Conservation (phyloP, 2,329 filamentous ascomycete genomes). For the Ascochyta koolunga region DNA sequence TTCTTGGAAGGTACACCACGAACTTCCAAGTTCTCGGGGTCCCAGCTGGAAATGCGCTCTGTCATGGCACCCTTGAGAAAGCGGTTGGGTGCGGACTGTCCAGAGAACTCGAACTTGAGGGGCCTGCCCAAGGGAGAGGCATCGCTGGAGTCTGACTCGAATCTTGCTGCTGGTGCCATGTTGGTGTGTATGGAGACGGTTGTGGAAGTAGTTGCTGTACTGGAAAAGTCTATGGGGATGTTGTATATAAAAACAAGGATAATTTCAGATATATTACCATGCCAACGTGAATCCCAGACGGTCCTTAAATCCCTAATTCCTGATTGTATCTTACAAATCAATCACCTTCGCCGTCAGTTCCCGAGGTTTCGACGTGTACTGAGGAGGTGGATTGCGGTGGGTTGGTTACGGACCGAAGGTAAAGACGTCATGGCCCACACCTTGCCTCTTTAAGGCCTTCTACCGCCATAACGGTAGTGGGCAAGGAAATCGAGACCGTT, state of each 20-base stretch:
- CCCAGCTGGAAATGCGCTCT: conserved; percentile 67
- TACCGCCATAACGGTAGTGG: background rate
- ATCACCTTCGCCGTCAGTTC: conserved; percentile 6
- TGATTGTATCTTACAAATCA: conserved; percentile 17
- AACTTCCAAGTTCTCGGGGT: conserved; percentile 57
- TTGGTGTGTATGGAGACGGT: conserved; percentile 9
- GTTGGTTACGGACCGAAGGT: conserved; percentile 2
- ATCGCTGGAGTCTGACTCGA: conserved; percentile 50
- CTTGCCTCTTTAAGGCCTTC: conserved; percentile 7
- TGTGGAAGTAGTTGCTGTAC: background rate
- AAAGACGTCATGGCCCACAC: conserved; percentile 11
- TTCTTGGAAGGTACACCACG: conserved; percentile 62
- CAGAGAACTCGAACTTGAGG: conserved; percentile 56
- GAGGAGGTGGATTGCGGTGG: no score
- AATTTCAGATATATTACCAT: background rate
- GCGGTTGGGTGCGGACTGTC: conserved; percentile 65
- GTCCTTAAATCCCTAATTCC: background rate
- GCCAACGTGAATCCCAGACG: background rate
- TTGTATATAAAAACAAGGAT: background rate
- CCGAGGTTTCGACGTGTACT: conserved; percentile 16
- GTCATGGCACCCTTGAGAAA: conserved; percentile 73
- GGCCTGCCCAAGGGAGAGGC: conserved; percentile 50
- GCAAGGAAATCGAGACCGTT: conserved; percentile 2
- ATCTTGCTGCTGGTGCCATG: conserved; percentile 48
- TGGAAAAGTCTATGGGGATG: conserved; percentile 2